These are phyloP conservation scores for Candida freyschussii DNA, from an alignment of 1,139 yeast genomes.

Conservation along the genomic window DNA sequence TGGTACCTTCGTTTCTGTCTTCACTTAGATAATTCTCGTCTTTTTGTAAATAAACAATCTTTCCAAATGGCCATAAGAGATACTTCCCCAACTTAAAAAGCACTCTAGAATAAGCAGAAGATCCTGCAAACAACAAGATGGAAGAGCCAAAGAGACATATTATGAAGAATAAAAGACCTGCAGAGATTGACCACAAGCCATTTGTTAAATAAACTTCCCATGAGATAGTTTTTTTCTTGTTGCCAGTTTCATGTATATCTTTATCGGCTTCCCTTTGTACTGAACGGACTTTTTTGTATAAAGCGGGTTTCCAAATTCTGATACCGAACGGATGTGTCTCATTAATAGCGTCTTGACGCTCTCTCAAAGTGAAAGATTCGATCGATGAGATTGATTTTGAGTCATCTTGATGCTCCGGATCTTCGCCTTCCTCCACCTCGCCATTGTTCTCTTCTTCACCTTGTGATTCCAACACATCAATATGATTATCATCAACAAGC, in stretches of 20 bases:
- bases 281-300: slow-evolving; percentile 87
- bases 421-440: slow-evolving; percentile 16
- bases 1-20: slow-evolving; percentile 85
- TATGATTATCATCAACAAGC: slow-evolving; percentile 2
- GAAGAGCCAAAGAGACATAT: slow-evolving; percentile 48
- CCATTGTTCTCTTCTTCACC: slow-evolving; percentile 19
- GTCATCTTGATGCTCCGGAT: slow-evolving; percentile 31
- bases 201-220: slow-evolving; percentile 71
- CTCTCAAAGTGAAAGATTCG: slow-evolving; percentile 85
- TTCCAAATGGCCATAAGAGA: slow-evolving; percentile 83
- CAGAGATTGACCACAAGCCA: slow-evolving; percentile 64
- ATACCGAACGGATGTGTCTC: slow-evolving; percentile 98
- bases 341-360: slow-evolving; percentile 93
- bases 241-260: slow-evolving; percentile 81
- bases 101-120: slow-evolving; percentile 53
- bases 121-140: slow-evolving; percentile 44
- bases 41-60: slow-evolving; percentile 70
- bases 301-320: slow-evolving; percentile 96
- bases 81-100: slow-evolving; percentile 64
- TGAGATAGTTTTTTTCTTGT: slow-evolving; percentile 38
- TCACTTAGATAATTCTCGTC: slow-evolving; percentile 81
- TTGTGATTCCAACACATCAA: too few species aligned
- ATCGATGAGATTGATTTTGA: slow-evolving; percentile 46
- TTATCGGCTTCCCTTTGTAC: slow-evolving; percentile 90
- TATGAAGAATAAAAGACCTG: slow-evolving; percentile 58